These are phyloP conservation scores for Lentinus polychrous DNA, from an alignment of 1,284 basidiomycete species.

Conservation along the genomic window DNA sequence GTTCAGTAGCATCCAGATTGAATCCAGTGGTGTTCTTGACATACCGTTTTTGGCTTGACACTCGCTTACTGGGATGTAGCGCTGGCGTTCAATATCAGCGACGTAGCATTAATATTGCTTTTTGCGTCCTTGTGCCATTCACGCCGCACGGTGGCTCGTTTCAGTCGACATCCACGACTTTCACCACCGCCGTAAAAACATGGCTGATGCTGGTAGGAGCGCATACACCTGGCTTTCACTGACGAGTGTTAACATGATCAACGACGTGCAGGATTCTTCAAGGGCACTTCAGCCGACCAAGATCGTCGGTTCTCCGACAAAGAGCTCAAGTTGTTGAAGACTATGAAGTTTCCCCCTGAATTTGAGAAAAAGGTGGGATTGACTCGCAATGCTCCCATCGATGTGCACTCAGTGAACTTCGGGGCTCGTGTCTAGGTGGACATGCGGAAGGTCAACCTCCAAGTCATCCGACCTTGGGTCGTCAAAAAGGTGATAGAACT, in stretches of 20 bases:
- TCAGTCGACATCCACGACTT: no score
- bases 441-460: constrained; percentile 89
- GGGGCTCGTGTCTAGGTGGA: constrained; percentile 64
- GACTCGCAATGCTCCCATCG: no score
- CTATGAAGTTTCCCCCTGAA: constrained; percentile 85
- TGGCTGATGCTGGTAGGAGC: neutral
- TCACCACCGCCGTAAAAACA: neutral
- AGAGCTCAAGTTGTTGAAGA: constrained; percentile 81
- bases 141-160: no score
- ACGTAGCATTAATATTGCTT: neutral
- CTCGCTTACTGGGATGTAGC: neutral
- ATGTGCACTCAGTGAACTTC: neutral
- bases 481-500: constrained; percentile 86
- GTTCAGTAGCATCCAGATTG: no score
- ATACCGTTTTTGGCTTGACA: no score
- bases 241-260: neutral
- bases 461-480: constrained; percentile 90
- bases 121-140: neutral
- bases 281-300: constrained; percentile 80
- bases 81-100: neutral
- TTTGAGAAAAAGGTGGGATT: constrained; percentile 93
- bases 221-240: neutral
- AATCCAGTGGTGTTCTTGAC: no score
- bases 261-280: constrained; percentile 64
- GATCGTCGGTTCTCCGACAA: constrained; percentile 94